Conservation (phyloP, 202 grass and related monocot species). For the Zizania palustris region DNA sequence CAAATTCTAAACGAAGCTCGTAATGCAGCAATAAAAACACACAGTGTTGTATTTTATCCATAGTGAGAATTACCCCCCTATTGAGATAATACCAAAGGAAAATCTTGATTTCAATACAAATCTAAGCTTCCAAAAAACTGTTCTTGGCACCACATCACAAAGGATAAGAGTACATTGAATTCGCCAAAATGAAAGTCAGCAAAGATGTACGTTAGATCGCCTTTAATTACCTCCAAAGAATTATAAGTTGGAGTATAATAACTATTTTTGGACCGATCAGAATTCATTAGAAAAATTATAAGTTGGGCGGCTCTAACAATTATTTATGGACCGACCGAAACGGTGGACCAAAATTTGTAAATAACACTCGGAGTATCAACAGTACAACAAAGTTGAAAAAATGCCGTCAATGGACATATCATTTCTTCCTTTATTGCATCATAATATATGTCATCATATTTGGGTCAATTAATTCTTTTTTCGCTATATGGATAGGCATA, state of each 20-base stretch:
- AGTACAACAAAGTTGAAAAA: not conserved
- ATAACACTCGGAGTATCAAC: rapidly evolving
- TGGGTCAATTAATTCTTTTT: not conserved
- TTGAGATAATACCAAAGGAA: too few relatives aligned
- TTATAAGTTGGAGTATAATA: not conserved
- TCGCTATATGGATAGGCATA: not conserved
- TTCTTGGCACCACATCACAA: too few relatives aligned
- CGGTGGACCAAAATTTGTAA: not conserved
- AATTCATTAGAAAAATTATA: not conserved
- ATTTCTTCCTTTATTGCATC: not conserved
- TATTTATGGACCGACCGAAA: not conserved
- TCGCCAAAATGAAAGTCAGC: too few relatives aligned
- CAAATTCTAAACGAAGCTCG: too few relatives aligned
- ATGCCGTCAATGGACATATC: not conserved
- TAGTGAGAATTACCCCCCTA: too few relatives aligned
- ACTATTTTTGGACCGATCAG: not conserved
- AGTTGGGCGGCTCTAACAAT: not conserved
- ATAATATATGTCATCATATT: not conserved
- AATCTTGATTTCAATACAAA: too few relatives aligned
- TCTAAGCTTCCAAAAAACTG: too few relatives aligned
- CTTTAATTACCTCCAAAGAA: too few relatives aligned
- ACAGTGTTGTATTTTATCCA: too few relatives aligned
- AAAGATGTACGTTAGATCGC: too few relatives aligned
- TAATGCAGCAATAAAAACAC: too few relatives aligned
- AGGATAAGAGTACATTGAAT: too few relatives aligned